These are phyloP conservation scores for Myriosclerotinia scirpicola DNA, from an alignment of 2,329 filamentous ascomycete genomes.

Conservation along the genomic window DNA sequence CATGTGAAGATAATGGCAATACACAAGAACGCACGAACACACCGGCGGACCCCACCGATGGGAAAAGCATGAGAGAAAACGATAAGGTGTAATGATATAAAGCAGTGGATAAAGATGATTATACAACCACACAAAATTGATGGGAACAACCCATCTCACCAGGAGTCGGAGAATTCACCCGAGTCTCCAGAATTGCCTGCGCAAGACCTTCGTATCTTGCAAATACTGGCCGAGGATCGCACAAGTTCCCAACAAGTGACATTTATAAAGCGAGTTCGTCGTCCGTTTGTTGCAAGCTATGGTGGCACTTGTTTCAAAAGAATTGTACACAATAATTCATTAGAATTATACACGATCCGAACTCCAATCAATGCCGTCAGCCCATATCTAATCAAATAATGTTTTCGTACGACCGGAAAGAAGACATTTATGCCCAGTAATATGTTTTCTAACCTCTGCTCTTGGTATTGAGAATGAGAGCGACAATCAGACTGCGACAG, in stretches of 20 bases:
- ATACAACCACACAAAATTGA: constrained; percentile 6
- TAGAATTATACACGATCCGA: constrained; percentile 35
- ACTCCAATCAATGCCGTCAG: constrained; percentile 39
- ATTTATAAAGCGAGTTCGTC: background rate
- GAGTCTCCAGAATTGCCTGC: background rate
- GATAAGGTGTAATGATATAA: constrained; percentile 10
- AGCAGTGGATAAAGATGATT: constrained; percentile 12
- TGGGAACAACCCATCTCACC: background rate
- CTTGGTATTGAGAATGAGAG: constrained; percentile 89
- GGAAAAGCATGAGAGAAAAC: background rate
- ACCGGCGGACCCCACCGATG: background rate
- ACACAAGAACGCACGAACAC: background rate
- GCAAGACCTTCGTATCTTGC: background rate
- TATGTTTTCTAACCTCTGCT: constrained; percentile 36
- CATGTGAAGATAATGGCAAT: constrained; percentile 2
- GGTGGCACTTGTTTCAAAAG: constrained; percentile 14
- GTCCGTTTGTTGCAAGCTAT: background rate
- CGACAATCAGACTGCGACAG: constrained; percentile 74
- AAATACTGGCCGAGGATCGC: background rate
- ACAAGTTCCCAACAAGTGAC: background rate
- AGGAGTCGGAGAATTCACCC: background rate
- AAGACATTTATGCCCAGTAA: constrained; percentile 2
- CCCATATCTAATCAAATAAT: constrained; percentile 36
- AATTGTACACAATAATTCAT: constrained; percentile 33
- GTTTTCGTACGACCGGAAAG: constrained; percentile 19